Evolutionary conservation across 2,329 filamentous ascomycete species (phyloP).

Genomic region (Alternaria sp.): DNA sequence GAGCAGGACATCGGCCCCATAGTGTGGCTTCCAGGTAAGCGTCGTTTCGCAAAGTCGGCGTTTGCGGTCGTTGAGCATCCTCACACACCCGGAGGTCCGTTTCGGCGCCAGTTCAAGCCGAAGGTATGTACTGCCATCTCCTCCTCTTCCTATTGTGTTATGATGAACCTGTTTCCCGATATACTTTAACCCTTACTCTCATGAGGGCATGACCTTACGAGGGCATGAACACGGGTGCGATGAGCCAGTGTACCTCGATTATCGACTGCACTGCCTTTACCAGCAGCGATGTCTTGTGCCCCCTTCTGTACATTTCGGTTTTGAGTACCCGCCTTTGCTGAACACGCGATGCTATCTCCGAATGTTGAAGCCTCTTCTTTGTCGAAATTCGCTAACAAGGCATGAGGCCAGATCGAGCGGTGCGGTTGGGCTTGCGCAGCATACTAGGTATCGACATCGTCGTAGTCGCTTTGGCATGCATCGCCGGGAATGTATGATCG

Average conservation of each 20-base stretch:
- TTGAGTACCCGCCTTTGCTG: background rate
- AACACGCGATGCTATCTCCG: background rate
- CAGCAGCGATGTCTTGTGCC: background rate
- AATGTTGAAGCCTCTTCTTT: background rate
- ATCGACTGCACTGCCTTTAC: background rate
- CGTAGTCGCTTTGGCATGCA: background rate
- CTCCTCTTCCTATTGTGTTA: background rate
- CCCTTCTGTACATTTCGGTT: background rate
- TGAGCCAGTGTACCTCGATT: background rate
- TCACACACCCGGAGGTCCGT: background rate
- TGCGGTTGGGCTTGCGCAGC: background rate
- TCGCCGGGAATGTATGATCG: background rate
- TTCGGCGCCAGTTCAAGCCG: background rate
- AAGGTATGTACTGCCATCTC: background rate
- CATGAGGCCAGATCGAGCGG: background rate
- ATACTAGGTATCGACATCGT: background rate
- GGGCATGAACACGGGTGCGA: background rate
- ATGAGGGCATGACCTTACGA: background rate
- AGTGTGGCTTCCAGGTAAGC: background rate
- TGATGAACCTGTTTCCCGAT: background rate
- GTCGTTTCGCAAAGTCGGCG: background rate
- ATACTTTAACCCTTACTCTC: background rate
- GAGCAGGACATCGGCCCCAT: background rate
- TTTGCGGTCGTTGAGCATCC: background rate
- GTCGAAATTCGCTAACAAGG: background rate